Conservation (phyloP, 2,329 filamentous ascomycete genomes). For the Hypoxylon sp. region DNA sequence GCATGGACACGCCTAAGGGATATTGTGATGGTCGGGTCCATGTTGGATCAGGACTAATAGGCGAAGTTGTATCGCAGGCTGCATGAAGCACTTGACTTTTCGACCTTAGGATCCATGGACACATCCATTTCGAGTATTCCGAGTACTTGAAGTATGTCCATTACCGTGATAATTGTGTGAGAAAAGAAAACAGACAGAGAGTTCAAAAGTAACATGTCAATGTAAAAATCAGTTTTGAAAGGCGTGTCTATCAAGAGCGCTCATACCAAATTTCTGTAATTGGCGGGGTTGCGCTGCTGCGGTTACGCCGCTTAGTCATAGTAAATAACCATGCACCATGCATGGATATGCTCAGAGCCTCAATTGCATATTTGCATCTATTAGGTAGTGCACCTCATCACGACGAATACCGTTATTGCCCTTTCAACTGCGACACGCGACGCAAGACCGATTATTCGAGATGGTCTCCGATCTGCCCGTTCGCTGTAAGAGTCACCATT, state of each 20-base stretch:
- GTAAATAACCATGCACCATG: slow-evolving; percentile 8
- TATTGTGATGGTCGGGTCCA: slow-evolving; percentile 3
- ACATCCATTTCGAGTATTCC: slow-evolving; percentile 17
- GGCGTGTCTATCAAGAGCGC: background rate
- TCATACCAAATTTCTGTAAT: background rate
- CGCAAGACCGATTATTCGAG: background rate
- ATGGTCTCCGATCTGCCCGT: slow-evolving; percentile 7
- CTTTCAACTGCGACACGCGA: background rate
- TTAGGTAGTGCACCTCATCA: slow-evolving; percentile 3
- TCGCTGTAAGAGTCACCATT: slow-evolving; percentile 17
- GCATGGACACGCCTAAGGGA: background rate
- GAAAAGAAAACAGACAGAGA: no score
- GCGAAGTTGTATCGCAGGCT: slow-evolving; percentile 33
- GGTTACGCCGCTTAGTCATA: slow-evolving; percentile 25
- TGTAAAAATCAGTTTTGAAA: background rate
- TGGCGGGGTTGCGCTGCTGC: no score
- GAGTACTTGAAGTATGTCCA: slow-evolving; percentile 15
- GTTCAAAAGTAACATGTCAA: background rate
- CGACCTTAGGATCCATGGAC: no score
- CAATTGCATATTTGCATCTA: slow-evolving; percentile 5
- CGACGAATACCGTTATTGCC: slow-evolving; percentile 1
- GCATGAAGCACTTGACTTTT: slow-evolving; percentile 34
- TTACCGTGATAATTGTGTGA: background rate
- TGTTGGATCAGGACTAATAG: slow-evolving; percentile 23
- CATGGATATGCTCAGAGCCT: slow-evolving; percentile 28